Evolutionary conservation across 2,329 filamentous ascomycete genomes (phyloP), one percentile per base, ranked within the genome.

Genomic region (Talaromyces funiculosus): DNA sequence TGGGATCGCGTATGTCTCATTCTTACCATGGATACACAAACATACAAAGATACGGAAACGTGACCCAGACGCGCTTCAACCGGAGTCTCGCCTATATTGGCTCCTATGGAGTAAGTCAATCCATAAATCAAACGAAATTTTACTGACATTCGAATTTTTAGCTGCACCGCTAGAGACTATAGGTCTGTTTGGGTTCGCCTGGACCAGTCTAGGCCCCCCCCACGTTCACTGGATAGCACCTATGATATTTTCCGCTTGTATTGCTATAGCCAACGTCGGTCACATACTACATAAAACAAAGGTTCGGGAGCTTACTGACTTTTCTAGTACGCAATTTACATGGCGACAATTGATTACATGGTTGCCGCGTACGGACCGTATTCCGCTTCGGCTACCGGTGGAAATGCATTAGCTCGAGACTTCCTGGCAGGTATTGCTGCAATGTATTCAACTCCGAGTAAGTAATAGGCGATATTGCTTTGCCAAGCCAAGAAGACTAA

Each of bases 341-440:
- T 86, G 79, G 81, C 83, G 6, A 85, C 84, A 1, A 85, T 88
- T 66, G 85, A 88, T 69, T 88, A 87, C 71, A 86, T 87, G 81
- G 84, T 88, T 53, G 84, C 83, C 24, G 80, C 84, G 0, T 89
- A 88, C 66, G 86, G 85, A 0, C 81, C 81, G 0, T 87, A 85
- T 68, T 79, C 85, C 0, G 85, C 85, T 14, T 86, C 84, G 0
- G 85, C 86, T 2, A 87, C 85, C 0, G 86, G 85, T 24, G 85
- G 85, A 8, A 88, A 88, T 65, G 86, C 83, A 1, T 84, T 87
- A 59, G 82, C 84, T 7, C 78, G 86, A 45, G 86, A 88, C 64
- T 81, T 87, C 66, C 74, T 88, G 3, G 84, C 86, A 0, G 85
- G 86, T 53, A 73, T 86, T 26, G 78, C 84, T 10, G 84, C 84